These are phyloP conservation scores for Solanum virginianum DNA, from an alignment of 257 asterid genomes.

Conservation along the genomic window DNA sequence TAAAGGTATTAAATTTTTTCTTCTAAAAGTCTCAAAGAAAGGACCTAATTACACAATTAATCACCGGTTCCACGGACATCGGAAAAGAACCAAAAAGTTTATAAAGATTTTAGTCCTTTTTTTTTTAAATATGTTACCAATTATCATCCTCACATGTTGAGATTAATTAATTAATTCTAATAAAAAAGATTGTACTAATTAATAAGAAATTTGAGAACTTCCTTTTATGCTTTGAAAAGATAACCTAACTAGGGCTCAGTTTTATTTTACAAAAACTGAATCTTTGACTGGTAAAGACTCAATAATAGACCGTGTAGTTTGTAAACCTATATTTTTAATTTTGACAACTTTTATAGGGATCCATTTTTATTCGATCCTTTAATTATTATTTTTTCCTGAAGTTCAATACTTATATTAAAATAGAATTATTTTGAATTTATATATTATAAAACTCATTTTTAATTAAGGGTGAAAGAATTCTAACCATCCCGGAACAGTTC, in stretches of 20 bases:
- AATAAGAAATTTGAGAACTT: neutral
- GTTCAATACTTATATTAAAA: too few species aligned
- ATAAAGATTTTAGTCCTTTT: neutral
- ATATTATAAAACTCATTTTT: too few species aligned
- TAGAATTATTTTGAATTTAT: too few species aligned
- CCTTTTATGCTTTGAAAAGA: neutral
- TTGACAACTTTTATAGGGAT: neutral
- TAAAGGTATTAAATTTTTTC: neutral
- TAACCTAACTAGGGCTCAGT: neutral
- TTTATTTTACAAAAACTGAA: neutral
- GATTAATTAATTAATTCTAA: neutral
- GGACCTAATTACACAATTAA: neutral
- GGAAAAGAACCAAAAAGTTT: neutral
- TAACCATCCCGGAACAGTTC: too few species aligned
- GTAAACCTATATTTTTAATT: neutral
- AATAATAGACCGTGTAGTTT: neutral
- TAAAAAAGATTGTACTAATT: neutral
- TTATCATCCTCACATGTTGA: neutral
- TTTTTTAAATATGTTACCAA: neutral
- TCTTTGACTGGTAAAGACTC: neutral
- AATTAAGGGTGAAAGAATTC: too few species aligned
- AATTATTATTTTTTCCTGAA: too few species aligned
- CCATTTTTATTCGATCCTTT: neutral
- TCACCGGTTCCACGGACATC: neutral
- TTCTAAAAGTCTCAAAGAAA: neutral